Conservation (phyloP, 371 early-diverging fungal species). For the Smittium culicis region DNA sequence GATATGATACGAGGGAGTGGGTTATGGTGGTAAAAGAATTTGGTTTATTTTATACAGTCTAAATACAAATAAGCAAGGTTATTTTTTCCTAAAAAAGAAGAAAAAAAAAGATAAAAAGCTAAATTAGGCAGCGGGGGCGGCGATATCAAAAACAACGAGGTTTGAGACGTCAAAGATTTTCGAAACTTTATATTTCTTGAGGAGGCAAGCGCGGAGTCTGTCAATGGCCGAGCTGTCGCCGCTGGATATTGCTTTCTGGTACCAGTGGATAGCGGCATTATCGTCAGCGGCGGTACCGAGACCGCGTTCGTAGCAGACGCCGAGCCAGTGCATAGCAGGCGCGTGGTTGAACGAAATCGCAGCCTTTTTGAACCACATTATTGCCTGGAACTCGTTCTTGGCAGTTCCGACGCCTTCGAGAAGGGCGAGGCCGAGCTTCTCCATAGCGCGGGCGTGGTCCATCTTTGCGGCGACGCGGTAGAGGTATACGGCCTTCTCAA, state of each 20-base stretch:
- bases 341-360: constrained; percentile 23
- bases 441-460: constrained; percentile 52
- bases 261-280: constrained; percentile 25
- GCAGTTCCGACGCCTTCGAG: constrained; percentile 51
- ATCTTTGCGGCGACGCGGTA: constrained; percentile 51
- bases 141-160: constrained; percentile 48
- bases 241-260: constrained; percentile 12
- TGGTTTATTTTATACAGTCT: no score
- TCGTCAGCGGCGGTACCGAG: constrained; percentile 9
- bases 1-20: no score
- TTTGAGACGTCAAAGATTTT: not conserved
- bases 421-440: constrained; percentile 46
- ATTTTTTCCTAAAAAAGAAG: no score
- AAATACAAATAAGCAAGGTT: no score
- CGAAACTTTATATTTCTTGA: not conserved
- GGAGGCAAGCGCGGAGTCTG: constrained; percentile 7
- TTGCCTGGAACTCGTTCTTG: constrained; percentile 41
- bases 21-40: no score
- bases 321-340: constrained; percentile 15
- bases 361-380: constrained; percentile 51
- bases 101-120: constrained; percentile 52
- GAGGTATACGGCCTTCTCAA: constrained; percentile 50
- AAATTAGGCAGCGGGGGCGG: constrained; percentile 46
- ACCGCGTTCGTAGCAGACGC: constrained; percentile 14
- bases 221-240: constrained; percentile 13